Conservation (phyloP, 331 rosid genomes). For the Pyrus hybrid region DNA sequence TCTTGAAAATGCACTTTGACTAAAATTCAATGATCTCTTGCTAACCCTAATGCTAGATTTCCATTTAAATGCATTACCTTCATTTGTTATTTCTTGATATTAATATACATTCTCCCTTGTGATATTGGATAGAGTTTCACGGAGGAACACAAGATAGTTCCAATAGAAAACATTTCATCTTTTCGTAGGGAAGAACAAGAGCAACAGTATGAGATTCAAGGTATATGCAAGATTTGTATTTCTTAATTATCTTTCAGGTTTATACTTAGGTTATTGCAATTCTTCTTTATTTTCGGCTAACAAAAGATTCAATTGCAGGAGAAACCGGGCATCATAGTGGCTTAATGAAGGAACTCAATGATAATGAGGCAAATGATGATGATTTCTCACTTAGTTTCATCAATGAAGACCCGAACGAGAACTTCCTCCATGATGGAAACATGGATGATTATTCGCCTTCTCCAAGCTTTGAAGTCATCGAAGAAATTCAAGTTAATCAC, state of each 20-base stretch:
- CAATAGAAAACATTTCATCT: conserved; percentile 51
- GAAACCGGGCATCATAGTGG: conserved; percentile 29
- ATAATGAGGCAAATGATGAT: conserved; percentile 30
- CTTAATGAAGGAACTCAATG: conserved; percentile 32
- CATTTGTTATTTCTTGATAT: not conserved
- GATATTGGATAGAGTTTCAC: conserved; percentile 42
- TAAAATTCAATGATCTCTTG: not conserved
- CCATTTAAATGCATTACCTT: too few species aligned
- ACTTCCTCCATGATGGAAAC: conserved; percentile 44
- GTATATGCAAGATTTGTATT: conserved; percentile 17
- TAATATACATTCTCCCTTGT: not conserved
- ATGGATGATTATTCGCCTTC: conserved; percentile 48
- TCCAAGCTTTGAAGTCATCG: conserved; percentile 74
- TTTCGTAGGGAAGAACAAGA: conserved; percentile 37
- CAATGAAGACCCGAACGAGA: conserved; percentile 35
- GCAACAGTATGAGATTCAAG: conserved; percentile 38
- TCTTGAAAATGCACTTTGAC: not conserved
- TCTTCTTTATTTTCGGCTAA: not conserved
- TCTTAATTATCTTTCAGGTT: not conserved
- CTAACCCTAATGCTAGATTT: not conserved
- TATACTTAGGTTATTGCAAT: not conserved
- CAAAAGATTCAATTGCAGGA: conserved; percentile 19
- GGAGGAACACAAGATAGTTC: conserved; percentile 69
- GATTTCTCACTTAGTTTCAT: conserved; percentile 63
- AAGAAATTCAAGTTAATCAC: conserved; percentile 67